Conservation (phyloP, 495 filamentous ascomycete species). For the Mytilinidion resinicola region DNA sequence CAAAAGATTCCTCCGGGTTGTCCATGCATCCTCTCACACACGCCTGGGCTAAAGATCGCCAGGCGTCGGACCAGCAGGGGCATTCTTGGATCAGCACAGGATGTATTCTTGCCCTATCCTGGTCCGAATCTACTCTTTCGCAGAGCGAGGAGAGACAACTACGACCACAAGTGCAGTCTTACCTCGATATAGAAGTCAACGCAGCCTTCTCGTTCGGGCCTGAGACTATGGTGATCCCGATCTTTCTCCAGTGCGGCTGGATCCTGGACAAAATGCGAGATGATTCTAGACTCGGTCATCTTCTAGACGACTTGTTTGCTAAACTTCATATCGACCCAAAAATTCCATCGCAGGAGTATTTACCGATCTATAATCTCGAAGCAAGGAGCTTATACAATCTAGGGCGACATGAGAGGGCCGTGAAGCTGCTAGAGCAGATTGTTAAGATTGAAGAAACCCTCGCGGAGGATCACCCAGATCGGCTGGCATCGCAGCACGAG, state of each 20-base stretch:
- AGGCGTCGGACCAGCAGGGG: neutral
- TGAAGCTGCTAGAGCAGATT: neutral
- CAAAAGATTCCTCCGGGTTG: constrained; percentile 15
- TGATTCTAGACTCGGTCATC: constrained; percentile 6
- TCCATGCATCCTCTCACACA: constrained; percentile 28
- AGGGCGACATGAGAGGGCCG: neutral
- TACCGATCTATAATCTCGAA: neutral
- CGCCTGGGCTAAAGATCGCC: constrained; percentile 22
- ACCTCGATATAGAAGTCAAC: constrained; percentile 16
- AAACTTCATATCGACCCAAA: too few relatives aligned
- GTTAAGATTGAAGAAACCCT: neutral
- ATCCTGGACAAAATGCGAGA: constrained; percentile 22
- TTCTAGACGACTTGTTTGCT: too few relatives aligned
- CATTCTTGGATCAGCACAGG: constrained; percentile 12
- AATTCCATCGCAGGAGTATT: neutral
- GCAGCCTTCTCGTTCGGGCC: constrained; percentile 12
- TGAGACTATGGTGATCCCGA: constrained; percentile 2
- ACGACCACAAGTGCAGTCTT: constrained; percentile 28
- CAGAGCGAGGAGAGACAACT: constrained; percentile 22
- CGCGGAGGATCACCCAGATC: neutral
- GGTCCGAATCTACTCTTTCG: constrained; percentile 1
- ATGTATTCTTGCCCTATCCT: constrained; percentile 6
- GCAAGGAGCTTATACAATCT: too few relatives aligned
- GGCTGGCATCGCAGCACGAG: constrained; percentile 14
- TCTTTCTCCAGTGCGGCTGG: constrained; percentile 24